Evolutionary conservation across 352 stramenopile species (phyloP).

Genomic region (Globisporangium nagaii): DNA sequence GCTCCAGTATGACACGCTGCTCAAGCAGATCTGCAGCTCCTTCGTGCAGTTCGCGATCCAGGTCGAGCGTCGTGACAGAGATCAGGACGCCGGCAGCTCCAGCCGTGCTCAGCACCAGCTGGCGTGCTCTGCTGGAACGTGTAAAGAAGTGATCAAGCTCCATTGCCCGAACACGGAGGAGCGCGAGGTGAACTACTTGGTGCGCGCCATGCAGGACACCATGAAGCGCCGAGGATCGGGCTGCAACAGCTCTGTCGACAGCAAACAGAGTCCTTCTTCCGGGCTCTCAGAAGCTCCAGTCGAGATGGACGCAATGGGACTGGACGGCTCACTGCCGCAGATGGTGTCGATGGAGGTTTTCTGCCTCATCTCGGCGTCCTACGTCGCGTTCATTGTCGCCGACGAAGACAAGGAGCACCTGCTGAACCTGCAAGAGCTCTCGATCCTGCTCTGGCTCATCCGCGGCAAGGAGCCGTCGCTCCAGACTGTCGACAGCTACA

Average conservation of each 20-base stretch:
- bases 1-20: slow-evolving; percentile 47
- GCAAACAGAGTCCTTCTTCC: background rate
- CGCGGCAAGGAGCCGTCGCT: slow-evolving; percentile 49
- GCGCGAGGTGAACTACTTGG: slow-evolving; percentile 36
- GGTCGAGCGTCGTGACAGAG: slow-evolving; percentile 1
- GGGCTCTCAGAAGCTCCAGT: too few species aligned
- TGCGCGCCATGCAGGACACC: slow-evolving; percentile 38
- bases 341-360: slow-evolving; percentile 54
- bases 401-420: slow-evolving; percentile 55
- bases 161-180: slow-evolving; percentile 25
- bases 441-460: slow-evolving; percentile 63
- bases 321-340: background rate
- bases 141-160: slow-evolving; percentile 33
- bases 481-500: slow-evolving; percentile 35
- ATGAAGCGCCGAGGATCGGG: slow-evolving; percentile 7
- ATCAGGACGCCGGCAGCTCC: background rate
- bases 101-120: slow-evolving; percentile 21
- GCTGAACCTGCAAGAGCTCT: slow-evolving; percentile 50
- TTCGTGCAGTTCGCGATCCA: slow-evolving; percentile 37
- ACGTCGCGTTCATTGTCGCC: slow-evolving; percentile 55
- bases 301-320: background rate
- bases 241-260: background rate
- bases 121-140: slow-evolving; percentile 30
- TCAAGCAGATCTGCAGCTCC: slow-evolving; percentile 41
- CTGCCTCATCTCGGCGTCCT: slow-evolving; percentile 52